Evolutionary conservation across 164 flowering plant genomes (phyloP), one percentile per base, ranked within the genome.

Genomic region (grape (Vitis vinifera)): DNA sequence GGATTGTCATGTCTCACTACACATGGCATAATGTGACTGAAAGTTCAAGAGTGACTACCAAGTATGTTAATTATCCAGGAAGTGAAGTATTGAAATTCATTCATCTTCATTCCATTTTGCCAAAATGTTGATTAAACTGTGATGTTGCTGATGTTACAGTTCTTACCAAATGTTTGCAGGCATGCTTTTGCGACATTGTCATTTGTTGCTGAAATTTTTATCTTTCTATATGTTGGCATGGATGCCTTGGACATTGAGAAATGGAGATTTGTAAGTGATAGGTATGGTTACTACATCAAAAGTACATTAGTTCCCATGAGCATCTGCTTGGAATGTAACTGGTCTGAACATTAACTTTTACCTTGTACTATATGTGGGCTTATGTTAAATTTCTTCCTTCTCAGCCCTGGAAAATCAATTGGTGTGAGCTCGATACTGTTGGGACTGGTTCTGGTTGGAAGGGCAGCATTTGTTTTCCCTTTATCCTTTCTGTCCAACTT

Each of bases 1-100:
- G 97, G 58, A 92, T 91, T 65, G 86, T 84, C 37, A 82, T 87
- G 85, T 86, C 85, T 31, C 85, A 84, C 52, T 84, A 94, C 78
- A 92, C 97, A 50, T 94, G 97, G 97, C 93, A 92, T 69, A 94
- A 94, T 74, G 97, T 94, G 68, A 94, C 97, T 3, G 93, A 91
- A 82, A 89, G 96, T 77, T 94, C 98, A 70, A 86, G 96, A 80
- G 81, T 90, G 51, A 94, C 98, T 13, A 89, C 88, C 29, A 88
- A 88, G 91, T 88, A 86, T 63, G 85, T 60, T 37, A 53, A 62
- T 51, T 62, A 13, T 60, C 57, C n/a, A 51, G 50, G 51, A 63
- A 59, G 1, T 15, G 16, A 1, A 9, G 19, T 44, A 15, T 55
- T 19, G 10, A 51, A n/a, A 44, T 27, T 65, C 13, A 11, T 31